Base-by-base conservation (phyloP, 2,329 filamentous ascomycete genomes). In the Fusarium sp. region DNA sequence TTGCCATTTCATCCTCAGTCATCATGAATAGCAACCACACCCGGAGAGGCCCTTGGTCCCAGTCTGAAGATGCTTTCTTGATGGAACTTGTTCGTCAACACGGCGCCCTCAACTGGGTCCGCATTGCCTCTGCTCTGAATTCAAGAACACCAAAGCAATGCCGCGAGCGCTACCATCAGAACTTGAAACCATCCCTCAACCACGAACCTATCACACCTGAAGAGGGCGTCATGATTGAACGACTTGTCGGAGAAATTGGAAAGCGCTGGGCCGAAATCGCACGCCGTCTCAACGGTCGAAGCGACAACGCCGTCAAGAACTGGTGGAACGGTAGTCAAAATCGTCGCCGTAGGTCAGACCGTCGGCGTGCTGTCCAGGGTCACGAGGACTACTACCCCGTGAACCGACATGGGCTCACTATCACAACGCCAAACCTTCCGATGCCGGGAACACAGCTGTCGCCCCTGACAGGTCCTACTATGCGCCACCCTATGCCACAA, bases 321-420 rank as follows among this genome's bases (percentile, higher is more conserved):
- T 98, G 94, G 93, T 97, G 93, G 93, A 97, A 97, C 77, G 94
- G 94, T 49, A 93, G 91, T 77, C 92, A 94, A 86, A 97, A 97
- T 82, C 89, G 94, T 75, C 86, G 91, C 75, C 86, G 84, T 75
- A 83, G 89, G 70, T 78, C 84, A 53, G 77, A 82, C 66, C 79
- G 83, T 37, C 78, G 78, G 68, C 82, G 77, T 68, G 74, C 74
- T 26, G 62, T 64, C 5, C 68, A 73, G 26, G 37, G 63, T 53
- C 69, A 71, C 50, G 70, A 74, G 39, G 63, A 64, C 55, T 72
- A 74, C 61, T 70, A 72, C 48, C 41, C 55, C 43, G 44, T 69
- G 47, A 55, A 57, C 47, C 69, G 78, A 70, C 29, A 76, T 73
- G 41, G 76, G 67, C 53, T 82, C 72, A 31, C 79, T 68, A 57